Percentiles rank a stretch among this genome's conserved stretches.
Evolutionary conservation across 306 rosid genomes (phyloP).

Genomic region (Cucurbita moschata): DNA sequence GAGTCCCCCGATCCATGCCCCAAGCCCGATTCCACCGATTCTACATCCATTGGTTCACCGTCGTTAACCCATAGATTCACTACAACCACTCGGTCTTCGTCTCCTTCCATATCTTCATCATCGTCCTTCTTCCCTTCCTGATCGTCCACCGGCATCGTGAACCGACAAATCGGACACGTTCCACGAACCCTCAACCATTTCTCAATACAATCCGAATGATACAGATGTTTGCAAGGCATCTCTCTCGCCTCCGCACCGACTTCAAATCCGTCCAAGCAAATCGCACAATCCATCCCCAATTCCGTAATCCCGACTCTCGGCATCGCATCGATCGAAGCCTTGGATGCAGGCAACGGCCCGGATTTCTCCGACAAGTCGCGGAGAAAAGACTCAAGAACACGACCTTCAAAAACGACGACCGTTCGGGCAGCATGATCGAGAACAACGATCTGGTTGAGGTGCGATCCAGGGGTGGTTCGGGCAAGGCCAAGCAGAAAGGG

Average conservation of each 20-base stretch:
- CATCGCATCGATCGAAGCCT: slow-evolving; percentile 17
- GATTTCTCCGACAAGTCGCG: slow-evolving; percentile 3
- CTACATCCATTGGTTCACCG: not conserved
- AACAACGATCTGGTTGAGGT: slow-evolving; percentile 1
- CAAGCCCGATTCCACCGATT: not conserved
- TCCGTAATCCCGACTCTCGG: slow-evolving; percentile 10
- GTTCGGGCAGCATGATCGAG: slow-evolving; percentile 7
- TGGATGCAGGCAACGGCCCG: slow-evolving; percentile 13
- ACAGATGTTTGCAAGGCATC: slow-evolving; percentile 26
- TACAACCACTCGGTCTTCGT: not conserved
- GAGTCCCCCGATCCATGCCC: slow-evolving; percentile 3
- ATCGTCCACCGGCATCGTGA: slow-evolving; percentile 13
- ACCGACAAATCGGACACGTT: slow-evolving; percentile 30
- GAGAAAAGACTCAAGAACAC: slow-evolving; percentile 10
- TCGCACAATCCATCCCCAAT: slow-evolving; percentile 17
- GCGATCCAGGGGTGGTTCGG: not conserved
- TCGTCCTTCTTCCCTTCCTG: not conserved
- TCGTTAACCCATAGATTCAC: slow-evolving; percentile 9
- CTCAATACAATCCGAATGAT: slow-evolving; percentile 18
- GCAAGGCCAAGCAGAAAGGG: not conserved
- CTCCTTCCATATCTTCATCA: not conserved
- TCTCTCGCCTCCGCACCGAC: slow-evolving; percentile 15
- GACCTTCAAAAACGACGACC: slow-evolving; percentile 11
- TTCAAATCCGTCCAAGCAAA: slow-evolving; percentile 16
- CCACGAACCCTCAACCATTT: slow-evolving; percentile 16